Conservation (phyloP, 2,329 filamentous ascomycete species). For the Aspergillus fructus region DNA sequence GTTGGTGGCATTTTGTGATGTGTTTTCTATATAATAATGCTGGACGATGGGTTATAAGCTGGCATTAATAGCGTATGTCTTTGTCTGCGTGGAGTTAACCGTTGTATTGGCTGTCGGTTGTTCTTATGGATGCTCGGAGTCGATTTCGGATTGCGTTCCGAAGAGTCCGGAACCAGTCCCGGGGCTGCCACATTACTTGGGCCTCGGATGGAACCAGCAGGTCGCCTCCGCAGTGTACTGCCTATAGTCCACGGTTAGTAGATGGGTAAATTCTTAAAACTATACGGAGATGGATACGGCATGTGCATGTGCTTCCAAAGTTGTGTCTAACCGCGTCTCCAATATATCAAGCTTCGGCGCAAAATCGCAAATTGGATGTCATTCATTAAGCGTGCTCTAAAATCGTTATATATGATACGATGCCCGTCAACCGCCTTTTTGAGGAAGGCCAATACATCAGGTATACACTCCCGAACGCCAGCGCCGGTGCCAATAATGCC, state of each 20-base stretch:
- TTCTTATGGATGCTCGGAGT: slow-evolving; percentile 1
- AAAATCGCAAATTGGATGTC: slow-evolving; percentile 19
- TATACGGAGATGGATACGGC: not conserved
- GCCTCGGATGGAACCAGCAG: not conserved
- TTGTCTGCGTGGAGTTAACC: not conserved
- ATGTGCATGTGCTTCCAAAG: not conserved
- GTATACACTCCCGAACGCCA: slow-evolving; percentile 31
- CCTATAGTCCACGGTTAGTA: not conserved
- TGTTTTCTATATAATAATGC: not conserved
- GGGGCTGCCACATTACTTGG: slow-evolving; percentile 1
- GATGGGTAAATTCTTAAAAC: not conserved
- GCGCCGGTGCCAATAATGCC: slow-evolving; percentile 32
- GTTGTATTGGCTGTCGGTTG: not conserved
- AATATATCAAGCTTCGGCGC: not conserved
- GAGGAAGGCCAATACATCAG: slow-evolving; percentile 16
- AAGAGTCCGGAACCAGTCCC: slow-evolving; percentile 14
- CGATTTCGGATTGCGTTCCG: slow-evolving; percentile 19
- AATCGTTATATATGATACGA: slow-evolving; percentile 38
- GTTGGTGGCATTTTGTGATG: slow-evolving; percentile 5
- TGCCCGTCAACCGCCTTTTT: slow-evolving; percentile 23
- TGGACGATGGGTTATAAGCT: not conserved
- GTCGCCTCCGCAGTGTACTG: not conserved
- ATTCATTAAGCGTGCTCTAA: slow-evolving; percentile 35
- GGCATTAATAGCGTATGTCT: not conserved
- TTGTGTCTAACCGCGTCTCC: no score